phyloP scores from a whole-genome alignment of 139 green algal species.

The Coccomyxa sp. region DNA sequence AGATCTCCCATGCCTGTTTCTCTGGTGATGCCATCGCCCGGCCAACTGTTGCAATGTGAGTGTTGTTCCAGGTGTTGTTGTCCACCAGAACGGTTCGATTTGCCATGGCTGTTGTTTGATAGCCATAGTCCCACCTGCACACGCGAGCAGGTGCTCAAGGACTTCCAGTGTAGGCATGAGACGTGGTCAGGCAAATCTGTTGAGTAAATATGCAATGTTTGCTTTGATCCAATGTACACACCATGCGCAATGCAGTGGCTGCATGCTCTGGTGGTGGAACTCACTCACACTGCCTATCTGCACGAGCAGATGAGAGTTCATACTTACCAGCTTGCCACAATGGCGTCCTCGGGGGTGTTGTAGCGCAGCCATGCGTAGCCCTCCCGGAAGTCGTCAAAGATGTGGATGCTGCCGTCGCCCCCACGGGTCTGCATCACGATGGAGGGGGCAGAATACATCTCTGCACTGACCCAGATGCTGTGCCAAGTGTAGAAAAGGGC shows the following conservation, averaged over 20 bases:
- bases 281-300: too few species aligned
- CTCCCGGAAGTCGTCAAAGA: conserved; percentile 93
- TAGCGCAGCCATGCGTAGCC: conserved; percentile 76
- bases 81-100: conserved; percentile 90
- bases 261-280: too few species aligned
- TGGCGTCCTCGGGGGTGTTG: conserved; percentile 79
- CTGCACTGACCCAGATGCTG: conserved; percentile 69
- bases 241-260: too few species aligned
- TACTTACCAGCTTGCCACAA: conserved; percentile 33
- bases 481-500: conserved; percentile 70
- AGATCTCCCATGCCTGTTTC: conserved; percentile 74
- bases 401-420: conserved; percentile 32
- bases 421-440: conserved; percentile 82
- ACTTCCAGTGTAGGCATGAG: too few species aligned
- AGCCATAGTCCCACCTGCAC: conserved; percentile 92
- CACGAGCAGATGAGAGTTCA: too few species aligned
- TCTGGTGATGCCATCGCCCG: conserved; percentile 76
- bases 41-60: conserved; percentile 89
- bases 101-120: conserved; percentile 91
- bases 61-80: conserved; percentile 98
- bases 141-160: conserved; percentile 20
- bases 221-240: too few species aligned
- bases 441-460: conserved; percentile 92
- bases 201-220: too few species aligned
- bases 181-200: too few species aligned